phyloP scores from a whole-genome alignment of 768 basidiomycete genomes.

The Tricholoma flavovirens region DNA sequence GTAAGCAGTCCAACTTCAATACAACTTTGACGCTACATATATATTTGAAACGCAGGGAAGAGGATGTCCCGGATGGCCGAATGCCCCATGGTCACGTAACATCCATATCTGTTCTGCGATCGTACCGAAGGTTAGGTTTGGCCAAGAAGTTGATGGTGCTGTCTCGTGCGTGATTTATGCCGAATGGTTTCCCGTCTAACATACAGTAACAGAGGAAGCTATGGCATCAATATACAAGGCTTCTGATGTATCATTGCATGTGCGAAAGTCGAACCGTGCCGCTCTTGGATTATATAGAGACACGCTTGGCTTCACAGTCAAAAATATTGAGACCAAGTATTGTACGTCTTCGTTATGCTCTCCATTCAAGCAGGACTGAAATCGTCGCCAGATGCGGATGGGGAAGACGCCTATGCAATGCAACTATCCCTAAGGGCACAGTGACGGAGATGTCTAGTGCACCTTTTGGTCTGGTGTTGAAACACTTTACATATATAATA shows the following conservation, averaged over 20 bases:
- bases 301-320: conserved; percentile 84
- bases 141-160: conserved; percentile 95
- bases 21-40: conserved; percentile 8
- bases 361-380: not conserved
- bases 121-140: conserved; percentile 85
- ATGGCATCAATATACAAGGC: conserved; percentile 87
- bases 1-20: conserved; percentile 32
- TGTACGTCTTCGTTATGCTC: conserved; percentile 47
- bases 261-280: conserved; percentile 92
- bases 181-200: not conserved
- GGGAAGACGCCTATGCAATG: conserved; percentile 95
- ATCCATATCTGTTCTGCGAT: conserved; percentile 89
- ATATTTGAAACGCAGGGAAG: conserved; percentile 47
- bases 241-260: conserved; percentile 86
- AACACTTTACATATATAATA: conserved; percentile 1
- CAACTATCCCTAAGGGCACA: conserved; percentile 48
- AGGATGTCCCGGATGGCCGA: conserved; percentile 52
- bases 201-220: conserved; percentile 61
- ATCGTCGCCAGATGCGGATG: conserved; percentile 71
- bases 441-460: too few relatives aligned
- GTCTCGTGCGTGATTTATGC: conserved; percentile 59
- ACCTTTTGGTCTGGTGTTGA: not conserved
- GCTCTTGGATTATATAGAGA: conserved; percentile 87
- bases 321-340: conserved; percentile 86
- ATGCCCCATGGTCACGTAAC: conserved; percentile 91